Conservation (phyloP, 2,329 filamentous ascomycete species). For the Penicillium sp. region DNA sequence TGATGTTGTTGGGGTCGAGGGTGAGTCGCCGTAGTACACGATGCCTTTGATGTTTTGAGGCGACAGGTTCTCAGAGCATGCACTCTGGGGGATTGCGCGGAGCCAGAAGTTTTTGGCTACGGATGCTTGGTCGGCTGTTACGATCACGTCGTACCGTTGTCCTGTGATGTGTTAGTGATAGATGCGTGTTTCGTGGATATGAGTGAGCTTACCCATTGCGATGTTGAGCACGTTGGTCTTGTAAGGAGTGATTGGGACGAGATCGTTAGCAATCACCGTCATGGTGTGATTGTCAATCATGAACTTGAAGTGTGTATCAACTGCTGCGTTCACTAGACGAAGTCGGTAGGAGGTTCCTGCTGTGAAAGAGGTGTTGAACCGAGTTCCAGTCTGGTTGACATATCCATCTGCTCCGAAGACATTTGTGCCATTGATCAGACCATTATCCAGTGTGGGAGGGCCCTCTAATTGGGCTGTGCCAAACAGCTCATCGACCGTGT, state of each 20-base stretch:
- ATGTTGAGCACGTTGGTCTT: slow-evolving; percentile 48
- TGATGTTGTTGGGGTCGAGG: slow-evolving; percentile 18
- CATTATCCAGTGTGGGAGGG: slow-evolving; percentile 43
- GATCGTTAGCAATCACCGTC: slow-evolving; percentile 58
- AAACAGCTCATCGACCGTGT: slow-evolving; percentile 20
- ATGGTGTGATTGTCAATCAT: slow-evolving; percentile 55
- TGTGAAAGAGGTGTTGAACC: slow-evolving; percentile 52
- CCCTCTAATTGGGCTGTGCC: slow-evolving; percentile 18
- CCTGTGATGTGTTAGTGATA: slow-evolving; percentile 15
- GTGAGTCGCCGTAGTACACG: slow-evolving; percentile 39
- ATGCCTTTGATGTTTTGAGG: slow-evolving; percentile 52
- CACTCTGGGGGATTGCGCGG: slow-evolving; percentile 45
- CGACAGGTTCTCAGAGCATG: slow-evolving; percentile 45
- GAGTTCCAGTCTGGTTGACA: slow-evolving; percentile 30
- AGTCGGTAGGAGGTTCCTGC: slow-evolving; percentile 33
- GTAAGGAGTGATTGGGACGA: slow-evolving; percentile 61
- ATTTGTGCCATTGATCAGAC: slow-evolving; percentile 49
- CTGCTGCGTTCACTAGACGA: slow-evolving; percentile 30
- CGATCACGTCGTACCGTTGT: slow-evolving; percentile 43
- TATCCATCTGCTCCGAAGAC: slow-evolving; percentile 25
- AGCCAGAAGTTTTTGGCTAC: slow-evolving; percentile 38
- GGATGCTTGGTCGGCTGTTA: slow-evolving; percentile 29
- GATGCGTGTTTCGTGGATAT: not conserved
- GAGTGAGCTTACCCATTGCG: slow-evolving; percentile 40
- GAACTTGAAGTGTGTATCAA: slow-evolving; percentile 42